Conservation (phyloP, 2,329 filamentous ascomycete species). For the Stemphylium beticola region DNA sequence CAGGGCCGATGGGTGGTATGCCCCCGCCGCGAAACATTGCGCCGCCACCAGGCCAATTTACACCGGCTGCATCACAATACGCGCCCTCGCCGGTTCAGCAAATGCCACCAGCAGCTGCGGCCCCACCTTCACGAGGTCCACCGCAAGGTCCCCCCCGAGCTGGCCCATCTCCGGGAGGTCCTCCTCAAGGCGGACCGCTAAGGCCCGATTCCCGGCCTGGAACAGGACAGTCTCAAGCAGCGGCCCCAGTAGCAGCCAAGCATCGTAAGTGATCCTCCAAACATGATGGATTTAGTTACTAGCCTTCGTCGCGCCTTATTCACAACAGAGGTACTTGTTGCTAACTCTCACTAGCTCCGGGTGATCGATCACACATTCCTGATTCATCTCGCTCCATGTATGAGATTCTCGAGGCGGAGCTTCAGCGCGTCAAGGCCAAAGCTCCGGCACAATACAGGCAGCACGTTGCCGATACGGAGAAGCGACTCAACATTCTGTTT, state of each 20-base stretch:
- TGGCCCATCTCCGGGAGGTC: constrained; percentile 46
- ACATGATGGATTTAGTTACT: too few species aligned
- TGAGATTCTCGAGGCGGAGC: constrained; percentile 80
- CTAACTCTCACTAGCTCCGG: constrained; percentile 58
- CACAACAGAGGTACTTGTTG: constrained; percentile 9
- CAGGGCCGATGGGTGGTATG: constrained; percentile 41
- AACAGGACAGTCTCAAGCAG: constrained; percentile 58
- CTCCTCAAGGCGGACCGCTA: constrained; percentile 50
- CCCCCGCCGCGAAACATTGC: constrained; percentile 53
- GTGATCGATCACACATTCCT: constrained; percentile 90
- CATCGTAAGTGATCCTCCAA: constrained; percentile 65
- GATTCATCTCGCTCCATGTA: constrained; percentile 76
- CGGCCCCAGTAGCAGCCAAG: constrained; percentile 63
- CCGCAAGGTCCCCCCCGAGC: constrained; percentile 53
- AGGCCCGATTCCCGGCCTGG: constrained; percentile 51
- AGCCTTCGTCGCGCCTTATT: background rate
- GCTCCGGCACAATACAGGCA: constrained; percentile 85
- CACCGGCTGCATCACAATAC: constrained; percentile 31
- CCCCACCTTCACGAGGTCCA: constrained; percentile 51
- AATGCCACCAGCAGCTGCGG: constrained; percentile 47
- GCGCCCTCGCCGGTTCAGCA: constrained; percentile 42
- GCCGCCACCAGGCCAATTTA: constrained; percentile 49
- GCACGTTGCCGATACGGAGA: constrained; percentile 93
- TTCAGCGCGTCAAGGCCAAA: constrained; percentile 84
- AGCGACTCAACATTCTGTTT: constrained; percentile 90